Evolutionary conservation across 371 early-diverging fungal genomes (phyloP).

Genomic region (Fennellomyces sp.): DNA sequence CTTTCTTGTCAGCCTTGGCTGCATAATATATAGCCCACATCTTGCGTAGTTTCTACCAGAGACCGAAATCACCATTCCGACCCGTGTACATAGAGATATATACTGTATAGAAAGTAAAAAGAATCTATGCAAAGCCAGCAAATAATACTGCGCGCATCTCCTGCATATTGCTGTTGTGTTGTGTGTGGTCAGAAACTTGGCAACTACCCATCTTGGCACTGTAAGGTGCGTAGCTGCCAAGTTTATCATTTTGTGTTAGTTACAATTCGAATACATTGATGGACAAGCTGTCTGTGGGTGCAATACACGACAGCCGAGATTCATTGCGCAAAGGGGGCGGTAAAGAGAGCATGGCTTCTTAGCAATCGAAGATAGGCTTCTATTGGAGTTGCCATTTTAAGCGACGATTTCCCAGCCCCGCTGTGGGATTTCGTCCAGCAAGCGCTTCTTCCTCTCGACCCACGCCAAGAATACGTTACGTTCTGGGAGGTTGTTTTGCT

Average conservation of each 20-base stretch:
- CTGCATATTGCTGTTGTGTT: neutral
- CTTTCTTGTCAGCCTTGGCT: neutral
- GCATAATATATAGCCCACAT: neutral
- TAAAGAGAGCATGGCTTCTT: no score
- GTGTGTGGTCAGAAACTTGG: neutral
- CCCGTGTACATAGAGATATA: neutral
- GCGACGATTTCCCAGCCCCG: no score
- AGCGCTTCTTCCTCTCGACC: neutral
- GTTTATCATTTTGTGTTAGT: no score
- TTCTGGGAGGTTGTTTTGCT: neutral
- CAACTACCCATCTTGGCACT: no score
- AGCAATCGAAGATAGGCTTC: no score
- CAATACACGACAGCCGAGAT: no score
- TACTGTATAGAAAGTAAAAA: constrained; percentile 1
- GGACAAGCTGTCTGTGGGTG: no score
- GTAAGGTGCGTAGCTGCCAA: no score
- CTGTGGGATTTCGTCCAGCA: neutral
- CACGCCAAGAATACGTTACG: neutral
- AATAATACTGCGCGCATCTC: neutral
- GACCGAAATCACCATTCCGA: neutral
- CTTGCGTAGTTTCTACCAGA: neutral
- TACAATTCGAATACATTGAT: no score
- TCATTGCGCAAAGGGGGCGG: no score
- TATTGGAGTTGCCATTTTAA: no score
- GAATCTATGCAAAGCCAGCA: neutral